phyloP scores from a whole-genome alignment of 371 early-diverging fungal species.

The Smittium mucronatum region DNA sequence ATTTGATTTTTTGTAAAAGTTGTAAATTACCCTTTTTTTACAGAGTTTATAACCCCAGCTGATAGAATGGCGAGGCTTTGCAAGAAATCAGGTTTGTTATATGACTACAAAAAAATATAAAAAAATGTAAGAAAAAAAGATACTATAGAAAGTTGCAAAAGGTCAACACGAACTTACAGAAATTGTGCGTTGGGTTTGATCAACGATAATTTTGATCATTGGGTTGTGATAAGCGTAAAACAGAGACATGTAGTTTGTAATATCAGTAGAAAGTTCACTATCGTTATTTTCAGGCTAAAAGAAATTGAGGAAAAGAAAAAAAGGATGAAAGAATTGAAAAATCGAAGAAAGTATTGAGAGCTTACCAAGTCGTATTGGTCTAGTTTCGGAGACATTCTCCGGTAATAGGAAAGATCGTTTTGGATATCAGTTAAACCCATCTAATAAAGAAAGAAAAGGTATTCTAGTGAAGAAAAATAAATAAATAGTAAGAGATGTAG shows the following conservation, averaged over 20 bases:
- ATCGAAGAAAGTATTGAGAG: neutral
- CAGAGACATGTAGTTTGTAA: slow-evolving; percentile 82
- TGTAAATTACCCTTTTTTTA: slow-evolving; percentile 37
- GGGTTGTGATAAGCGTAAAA: slow-evolving; percentile 91
- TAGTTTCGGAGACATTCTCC: slow-evolving; percentile 68
- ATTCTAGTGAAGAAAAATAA: slow-evolving; percentile 9
- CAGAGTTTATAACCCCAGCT: slow-evolving; percentile 51
- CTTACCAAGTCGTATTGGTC: slow-evolving; percentile 16
- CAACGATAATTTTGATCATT: slow-evolving; percentile 73
- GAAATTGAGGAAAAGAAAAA: neutral
- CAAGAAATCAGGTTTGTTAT: slow-evolving; percentile 11
- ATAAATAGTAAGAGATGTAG: neutral
- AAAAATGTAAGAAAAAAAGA: slow-evolving; percentile 17
- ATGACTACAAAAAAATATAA: neutral
- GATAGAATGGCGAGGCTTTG: slow-evolving; percentile 53
- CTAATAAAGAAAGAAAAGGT: slow-evolving; percentile 30
- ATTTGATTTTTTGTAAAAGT: neutral
- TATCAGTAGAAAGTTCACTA: slow-evolving; percentile 44
- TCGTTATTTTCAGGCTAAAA: neutral
- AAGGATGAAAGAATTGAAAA: neutral
- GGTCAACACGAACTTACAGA: slow-evolving; percentile 26
- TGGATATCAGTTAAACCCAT: slow-evolving; percentile 82
- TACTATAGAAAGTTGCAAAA: neutral
- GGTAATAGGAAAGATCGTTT: slow-evolving; percentile 93
- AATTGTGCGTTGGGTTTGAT: slow-evolving; percentile 35